phyloP scores from a whole-genome alignment of 176 grass and related monocot genomes.

The Echinochloa phyllopogon region DNA sequence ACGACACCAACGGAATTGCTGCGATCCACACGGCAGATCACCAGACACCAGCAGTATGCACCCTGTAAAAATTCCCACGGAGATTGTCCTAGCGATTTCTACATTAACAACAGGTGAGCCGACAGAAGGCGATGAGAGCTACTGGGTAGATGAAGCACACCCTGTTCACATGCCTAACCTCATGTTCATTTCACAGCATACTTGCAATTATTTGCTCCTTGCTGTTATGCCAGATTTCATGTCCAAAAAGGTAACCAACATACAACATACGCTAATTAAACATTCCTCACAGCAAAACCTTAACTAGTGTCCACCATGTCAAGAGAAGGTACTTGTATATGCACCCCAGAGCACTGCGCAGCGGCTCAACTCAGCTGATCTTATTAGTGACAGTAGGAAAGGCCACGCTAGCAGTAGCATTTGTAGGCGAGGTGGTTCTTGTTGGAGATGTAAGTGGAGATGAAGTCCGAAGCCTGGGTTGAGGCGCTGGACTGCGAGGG shows the following conservation, averaged over 20 bases:
- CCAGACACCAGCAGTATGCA: too few species aligned
- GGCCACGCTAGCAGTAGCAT: slow-evolving; percentile 58
- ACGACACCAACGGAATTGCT: background rate
- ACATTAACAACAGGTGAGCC: background rate
- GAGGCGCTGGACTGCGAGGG: slow-evolving; percentile 43
- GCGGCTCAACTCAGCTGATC: slow-evolving; percentile 21
- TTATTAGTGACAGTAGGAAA: slow-evolving; percentile 36
- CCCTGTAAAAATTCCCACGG: background rate
- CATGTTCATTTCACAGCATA: slow-evolving; percentile 9
- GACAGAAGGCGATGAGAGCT: slow-evolving; percentile 4
- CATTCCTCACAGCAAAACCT: slow-evolving; percentile 32
- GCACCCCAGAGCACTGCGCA: slow-evolving; percentile 45
- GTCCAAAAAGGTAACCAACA: slow-evolving; percentile 3
- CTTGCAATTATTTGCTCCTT: background rate
- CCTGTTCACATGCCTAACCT: slow-evolving; percentile 18
- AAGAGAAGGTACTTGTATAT: slow-evolving; percentile 21
- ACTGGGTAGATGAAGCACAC: slow-evolving; percentile 18
- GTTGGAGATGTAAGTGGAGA: slow-evolving; percentile 70
- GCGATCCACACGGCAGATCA: background rate
- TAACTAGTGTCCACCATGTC: slow-evolving; percentile 35
- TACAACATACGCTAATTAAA: background rate
- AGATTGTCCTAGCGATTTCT: slow-evolving; percentile 20
- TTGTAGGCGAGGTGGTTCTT: slow-evolving; percentile 79
- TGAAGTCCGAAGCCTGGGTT: slow-evolving; percentile 48
- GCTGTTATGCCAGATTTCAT: background rate